Conservation (phyloP, 2,329 filamentous ascomycete species). For the Endocalyx cinctus region DNA sequence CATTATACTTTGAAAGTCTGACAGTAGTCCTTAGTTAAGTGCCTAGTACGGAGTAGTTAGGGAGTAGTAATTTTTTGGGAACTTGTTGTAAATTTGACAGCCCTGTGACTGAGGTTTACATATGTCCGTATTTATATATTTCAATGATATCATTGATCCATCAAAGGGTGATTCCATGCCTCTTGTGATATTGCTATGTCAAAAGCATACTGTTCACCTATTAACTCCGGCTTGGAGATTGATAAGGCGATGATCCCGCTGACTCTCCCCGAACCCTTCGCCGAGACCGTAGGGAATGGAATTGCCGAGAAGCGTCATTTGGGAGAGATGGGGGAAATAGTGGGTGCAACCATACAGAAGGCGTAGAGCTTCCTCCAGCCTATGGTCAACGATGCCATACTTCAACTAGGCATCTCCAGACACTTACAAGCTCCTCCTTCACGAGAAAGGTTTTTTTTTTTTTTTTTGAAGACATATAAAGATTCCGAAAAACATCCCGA, state of each 20-base stretch:
- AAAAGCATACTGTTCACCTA: slow-evolving; percentile 6
- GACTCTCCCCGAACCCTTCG: slow-evolving; percentile 16
- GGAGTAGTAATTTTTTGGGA: no score
- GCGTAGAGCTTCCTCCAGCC: slow-evolving; percentile 32
- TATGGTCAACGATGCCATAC: slow-evolving; percentile 34
- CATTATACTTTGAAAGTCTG: no score
- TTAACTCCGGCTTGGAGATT: slow-evolving; percentile 23
- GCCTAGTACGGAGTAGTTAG: no score
- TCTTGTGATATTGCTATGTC: slow-evolving; percentile 12
- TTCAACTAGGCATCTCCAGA: slow-evolving; percentile 26
- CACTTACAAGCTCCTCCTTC: slow-evolving; percentile 37
- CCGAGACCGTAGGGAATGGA: slow-evolving; percentile 22
- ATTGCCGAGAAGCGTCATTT: slow-evolving; percentile 27
- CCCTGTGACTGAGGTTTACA: no score
- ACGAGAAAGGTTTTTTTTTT: slow-evolving; percentile 39
- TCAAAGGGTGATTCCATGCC: no score
- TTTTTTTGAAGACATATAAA: slow-evolving; percentile 37
- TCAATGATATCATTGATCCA: no score
- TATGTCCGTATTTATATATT: no score
- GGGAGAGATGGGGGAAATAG: slow-evolving; percentile 32
- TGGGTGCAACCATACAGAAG: slow-evolving; percentile 33
- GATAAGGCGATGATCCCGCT: slow-evolving; percentile 18
- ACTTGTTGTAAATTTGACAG: no score
- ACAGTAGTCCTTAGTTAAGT: no score
- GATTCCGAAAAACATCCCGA: slow-evolving; percentile 36